These are phyloP conservation scores for Pyrenula massariospora DNA, from an alignment of 495 filamentous ascomycete species.

Conservation along the genomic window DNA sequence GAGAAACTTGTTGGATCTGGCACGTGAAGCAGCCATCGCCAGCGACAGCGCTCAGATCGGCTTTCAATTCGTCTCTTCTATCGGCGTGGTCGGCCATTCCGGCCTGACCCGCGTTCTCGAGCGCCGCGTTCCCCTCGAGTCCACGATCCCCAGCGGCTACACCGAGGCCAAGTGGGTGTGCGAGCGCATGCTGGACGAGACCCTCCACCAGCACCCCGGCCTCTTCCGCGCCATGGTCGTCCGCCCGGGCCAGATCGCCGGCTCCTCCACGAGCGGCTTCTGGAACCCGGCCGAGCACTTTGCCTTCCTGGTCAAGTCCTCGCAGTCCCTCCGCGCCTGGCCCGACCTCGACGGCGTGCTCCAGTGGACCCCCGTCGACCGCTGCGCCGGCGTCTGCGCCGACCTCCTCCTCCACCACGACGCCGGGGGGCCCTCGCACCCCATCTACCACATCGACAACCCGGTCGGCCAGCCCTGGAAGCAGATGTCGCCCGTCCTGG, in stretches of 20 bases:
- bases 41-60: conserved; percentile 9
- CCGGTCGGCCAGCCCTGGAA: conserved; percentile 30
- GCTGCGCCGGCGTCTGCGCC: conserved; percentile 18
- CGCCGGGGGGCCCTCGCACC: conserved; percentile 1
- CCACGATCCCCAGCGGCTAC: conserved; percentile 29
- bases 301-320: conserved; percentile 28
- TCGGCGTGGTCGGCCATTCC: conserved; percentile 26
- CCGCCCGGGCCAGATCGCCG: conserved; percentile 37
- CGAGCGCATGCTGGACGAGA: conserved; percentile 33
- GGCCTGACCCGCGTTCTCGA: conserved; percentile 5
- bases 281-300: conserved; percentile 45
- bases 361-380: conserved; percentile 31
- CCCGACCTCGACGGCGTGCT: conserved; percentile 25
- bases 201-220: conserved; percentile 19
- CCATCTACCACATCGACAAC: conserved; percentile 40
- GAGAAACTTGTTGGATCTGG: conserved; percentile 31
- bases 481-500: conserved; percentile 20
- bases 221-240: conserved; percentile 28
- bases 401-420: conserved; percentile 16
- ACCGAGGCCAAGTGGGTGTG: conserved; percentile 34
- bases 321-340: conserved; percentile 22
- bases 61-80: conserved; percentile 38
- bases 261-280: conserved; percentile 32
- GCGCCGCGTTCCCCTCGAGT: conserved; percentile 15
- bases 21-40: conserved; percentile 7